These are phyloP conservation scores for maize (Zea mays) DNA, from an alignment of 176 grass and related monocot genomes.

Conservation along the genomic window DNA sequence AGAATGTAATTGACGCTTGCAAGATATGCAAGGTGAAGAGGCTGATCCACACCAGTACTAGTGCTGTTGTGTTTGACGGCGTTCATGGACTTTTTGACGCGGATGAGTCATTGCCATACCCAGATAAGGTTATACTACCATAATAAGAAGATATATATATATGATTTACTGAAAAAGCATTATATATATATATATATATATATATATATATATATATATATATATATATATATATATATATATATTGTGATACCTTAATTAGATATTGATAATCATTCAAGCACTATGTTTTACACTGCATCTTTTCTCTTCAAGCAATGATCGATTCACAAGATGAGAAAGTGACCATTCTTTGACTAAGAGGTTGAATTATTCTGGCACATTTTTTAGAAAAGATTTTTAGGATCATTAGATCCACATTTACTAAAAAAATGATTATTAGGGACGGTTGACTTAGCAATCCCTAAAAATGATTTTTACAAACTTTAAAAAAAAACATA, in stretches of 20 bases:
- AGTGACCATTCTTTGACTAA: neutral
- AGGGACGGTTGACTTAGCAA: too few relatives aligned
- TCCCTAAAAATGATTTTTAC: too few relatives aligned
- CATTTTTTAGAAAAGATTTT: too few relatives aligned
- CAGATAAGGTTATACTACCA: slow-evolving; percentile 39
- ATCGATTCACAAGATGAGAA: neutral
- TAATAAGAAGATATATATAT: too few relatives aligned
- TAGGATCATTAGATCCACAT: too few relatives aligned
- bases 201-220: neutral
- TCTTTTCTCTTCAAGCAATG: neutral
- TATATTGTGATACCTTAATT: too few relatives aligned
- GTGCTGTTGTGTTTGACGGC: slow-evolving; percentile 64
- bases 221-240: neutral
- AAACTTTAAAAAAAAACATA: too few relatives aligned
- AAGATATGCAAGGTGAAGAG: slow-evolving; percentile 58
- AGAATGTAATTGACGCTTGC: slow-evolving; percentile 67
- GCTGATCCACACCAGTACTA: slow-evolving; percentile 70
- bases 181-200: neutral
- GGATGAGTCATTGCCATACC: slow-evolving; percentile 63
- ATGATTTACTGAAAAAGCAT: neutral
- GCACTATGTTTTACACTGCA: neutral
- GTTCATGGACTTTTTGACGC: slow-evolving; percentile 56
- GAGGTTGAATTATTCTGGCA: neutral
- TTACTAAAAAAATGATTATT: too few relatives aligned
- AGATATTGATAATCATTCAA: neutral